Evolutionary conservation across 352 stramenopile species (phyloP).

Genomic region (Globisporangium acanthophoron): DNA sequence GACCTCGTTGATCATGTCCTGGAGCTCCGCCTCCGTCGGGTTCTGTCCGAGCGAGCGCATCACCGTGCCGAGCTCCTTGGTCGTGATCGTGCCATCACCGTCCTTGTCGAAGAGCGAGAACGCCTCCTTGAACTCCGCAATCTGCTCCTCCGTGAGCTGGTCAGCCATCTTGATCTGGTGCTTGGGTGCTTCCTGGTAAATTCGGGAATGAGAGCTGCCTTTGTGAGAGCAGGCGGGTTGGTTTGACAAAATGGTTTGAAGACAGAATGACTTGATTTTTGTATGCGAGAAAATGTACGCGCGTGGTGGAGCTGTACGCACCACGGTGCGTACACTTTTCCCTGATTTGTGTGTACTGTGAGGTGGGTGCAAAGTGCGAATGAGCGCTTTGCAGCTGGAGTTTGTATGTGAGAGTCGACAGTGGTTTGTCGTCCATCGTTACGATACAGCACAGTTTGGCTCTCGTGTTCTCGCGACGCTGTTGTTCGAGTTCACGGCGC

Average conservation of each 20-base stretch:
- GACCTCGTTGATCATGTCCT: slow-evolving; percentile 99
- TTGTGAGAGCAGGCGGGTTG: too few species aligned
- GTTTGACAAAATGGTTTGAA: neutral
- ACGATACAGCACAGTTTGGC: too few species aligned
- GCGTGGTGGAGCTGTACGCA: slow-evolving; percentile 2
- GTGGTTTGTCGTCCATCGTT: too few species aligned
- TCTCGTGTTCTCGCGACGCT: too few species aligned
- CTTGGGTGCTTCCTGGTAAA: slow-evolving; percentile 29
- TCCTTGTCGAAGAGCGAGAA: slow-evolving; percentile 99
- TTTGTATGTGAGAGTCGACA: too few species aligned
- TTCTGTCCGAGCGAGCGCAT: slow-evolving; percentile 99
- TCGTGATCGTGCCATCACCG: slow-evolving; percentile 98
- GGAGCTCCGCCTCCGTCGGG: slow-evolving; percentile 96
- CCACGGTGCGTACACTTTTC: slow-evolving; percentile 6
- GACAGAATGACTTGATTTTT: neutral
- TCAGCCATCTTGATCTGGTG: slow-evolving; percentile 53
- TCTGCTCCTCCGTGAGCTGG: slow-evolving; percentile 93
- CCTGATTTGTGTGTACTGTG: too few species aligned
- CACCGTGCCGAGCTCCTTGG: slow-evolving; percentile 98
- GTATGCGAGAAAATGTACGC: slow-evolving; percentile 20
- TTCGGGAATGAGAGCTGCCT: slow-evolving; percentile 41
- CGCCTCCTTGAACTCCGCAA: slow-evolving; percentile 99
- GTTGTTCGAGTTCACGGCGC: too few species aligned
- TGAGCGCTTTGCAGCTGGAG: too few species aligned
- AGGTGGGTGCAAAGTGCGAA: too few species aligned